Conservation (phyloP, 331 rosid genomes). For the Erythrophleum ivorense region DNA sequence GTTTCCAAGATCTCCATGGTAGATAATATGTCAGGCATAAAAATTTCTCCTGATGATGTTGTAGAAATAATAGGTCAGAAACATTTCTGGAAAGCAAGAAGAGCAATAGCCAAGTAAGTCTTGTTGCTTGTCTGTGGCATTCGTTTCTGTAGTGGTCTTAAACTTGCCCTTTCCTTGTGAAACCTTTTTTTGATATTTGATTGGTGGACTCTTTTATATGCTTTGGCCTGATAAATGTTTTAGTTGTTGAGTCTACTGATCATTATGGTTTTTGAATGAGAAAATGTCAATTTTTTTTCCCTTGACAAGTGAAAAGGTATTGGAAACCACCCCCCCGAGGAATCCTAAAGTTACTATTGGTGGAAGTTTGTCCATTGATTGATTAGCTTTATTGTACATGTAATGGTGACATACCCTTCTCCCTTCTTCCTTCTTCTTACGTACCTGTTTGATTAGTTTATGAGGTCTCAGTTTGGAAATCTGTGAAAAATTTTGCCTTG, state of each 20-base stretch:
- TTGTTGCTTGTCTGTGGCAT: conserved; percentile 19
- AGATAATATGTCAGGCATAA: conserved; percentile 58
- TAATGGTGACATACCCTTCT: conserved; percentile 25
- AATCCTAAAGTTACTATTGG: background rate
- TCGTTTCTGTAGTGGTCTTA: conserved; percentile 40
- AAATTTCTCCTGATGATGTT: conserved; percentile 85
- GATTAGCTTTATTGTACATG: conserved; percentile 8
- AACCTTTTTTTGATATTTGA: conserved; percentile 32
- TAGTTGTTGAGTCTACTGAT: conserved; percentile 14
- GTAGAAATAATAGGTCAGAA: conserved; percentile 87
- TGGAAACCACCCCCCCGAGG: background rate
- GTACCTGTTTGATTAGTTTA: conserved; percentile 26
- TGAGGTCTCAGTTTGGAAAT: conserved; percentile 1
- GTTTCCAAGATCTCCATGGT: conserved; percentile 71
- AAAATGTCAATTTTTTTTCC: conserved; percentile 7
- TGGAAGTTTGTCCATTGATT: conserved; percentile 35
- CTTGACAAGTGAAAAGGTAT: conserved; percentile 21
- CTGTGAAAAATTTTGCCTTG: background rate
- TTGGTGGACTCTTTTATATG: conserved; percentile 28
- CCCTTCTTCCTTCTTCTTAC: conserved; percentile 5
- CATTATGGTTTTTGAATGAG: conserved; percentile 24
- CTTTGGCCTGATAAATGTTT: conserved; percentile 30
- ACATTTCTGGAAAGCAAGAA: conserved; percentile 97
- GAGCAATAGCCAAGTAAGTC: conserved; percentile 83
- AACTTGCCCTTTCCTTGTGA: conserved; percentile 24